Conservation (phyloP, 805 yeast genomes). For the Wickerhamomyces pijperi region DNA sequence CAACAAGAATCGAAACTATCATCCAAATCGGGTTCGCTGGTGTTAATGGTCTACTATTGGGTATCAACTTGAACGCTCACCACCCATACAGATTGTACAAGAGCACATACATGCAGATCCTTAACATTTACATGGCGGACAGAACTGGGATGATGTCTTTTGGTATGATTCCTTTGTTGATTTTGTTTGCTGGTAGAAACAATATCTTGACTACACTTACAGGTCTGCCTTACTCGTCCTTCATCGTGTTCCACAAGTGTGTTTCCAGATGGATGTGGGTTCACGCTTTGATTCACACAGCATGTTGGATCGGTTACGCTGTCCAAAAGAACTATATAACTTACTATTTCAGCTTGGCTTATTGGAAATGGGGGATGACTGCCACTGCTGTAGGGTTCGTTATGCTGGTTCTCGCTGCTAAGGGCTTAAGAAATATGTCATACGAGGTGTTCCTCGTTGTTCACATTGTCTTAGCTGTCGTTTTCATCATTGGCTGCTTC, state of each 20-base stretch:
- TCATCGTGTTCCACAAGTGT: conserved; percentile 60
- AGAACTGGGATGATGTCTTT: conserved; percentile 18
- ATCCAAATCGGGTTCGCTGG: conserved; percentile 24
- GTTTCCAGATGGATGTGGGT: conserved; percentile 31
- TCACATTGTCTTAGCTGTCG: conserved; percentile 45
- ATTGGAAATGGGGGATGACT: conserved; percentile 27
- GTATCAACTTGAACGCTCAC: conserved; percentile 6
- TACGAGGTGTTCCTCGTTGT: conserved; percentile 53
- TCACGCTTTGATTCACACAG: conserved; percentile 13
- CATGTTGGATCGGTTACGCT: conserved; percentile 11
- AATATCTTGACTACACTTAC: conserved; percentile 49
- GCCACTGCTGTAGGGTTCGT: conserved; percentile 32
- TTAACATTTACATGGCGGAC: conserved; percentile 11
- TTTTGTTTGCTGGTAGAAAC: conserved; percentile 62
- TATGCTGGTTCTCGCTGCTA: conserved; percentile 37
- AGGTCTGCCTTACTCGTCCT: conserved; percentile 53
- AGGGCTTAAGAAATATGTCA: conserved; percentile 34
- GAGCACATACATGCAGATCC: neutral
- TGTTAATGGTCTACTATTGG: conserved; percentile 8
- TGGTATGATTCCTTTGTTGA: conserved; percentile 38
- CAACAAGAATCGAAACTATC: conserved; percentile 18
- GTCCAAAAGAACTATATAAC: conserved; percentile 2
- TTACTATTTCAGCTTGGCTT: conserved; percentile 3
- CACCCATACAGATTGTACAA: conserved; percentile 4
- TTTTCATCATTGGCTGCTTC: conserved; percentile 45